Evolutionary conservation across 305 asterid species (phyloP).

Genomic region (Withania somnifera): DNA sequence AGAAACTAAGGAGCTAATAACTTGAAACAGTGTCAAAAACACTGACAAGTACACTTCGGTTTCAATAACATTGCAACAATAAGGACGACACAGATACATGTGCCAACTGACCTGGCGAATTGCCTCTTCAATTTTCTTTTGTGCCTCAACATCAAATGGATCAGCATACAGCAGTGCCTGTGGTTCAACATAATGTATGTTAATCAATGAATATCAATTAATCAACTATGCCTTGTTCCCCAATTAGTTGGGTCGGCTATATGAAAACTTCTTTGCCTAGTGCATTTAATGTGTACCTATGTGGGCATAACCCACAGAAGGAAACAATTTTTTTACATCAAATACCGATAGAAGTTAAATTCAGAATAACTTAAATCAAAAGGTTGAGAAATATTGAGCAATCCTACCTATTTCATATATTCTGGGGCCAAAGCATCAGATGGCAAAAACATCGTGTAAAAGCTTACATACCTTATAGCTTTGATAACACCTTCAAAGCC

Average conservation of each 20-base stretch:
- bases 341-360: not conserved
- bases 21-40: not conserved
- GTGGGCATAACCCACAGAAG: not conserved
- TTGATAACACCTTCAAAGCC: not conserved
- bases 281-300: not conserved
- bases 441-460: not conserved
- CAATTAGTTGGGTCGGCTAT: not conserved
- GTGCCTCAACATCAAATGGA: conserved; percentile 98
- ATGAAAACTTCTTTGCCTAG: not conserved
- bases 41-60: not conserved
- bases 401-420: not conserved
- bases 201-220: not conserved
- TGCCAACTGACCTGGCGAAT: conserved; percentile 66
- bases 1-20: not conserved
- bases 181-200: not conserved
- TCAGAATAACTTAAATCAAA: not conserved
- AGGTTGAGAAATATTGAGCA: not conserved
- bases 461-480: not conserved
- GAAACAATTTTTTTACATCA: not conserved
- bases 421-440: not conserved
- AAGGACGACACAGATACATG: not conserved
- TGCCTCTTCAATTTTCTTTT: conserved; percentile 83
- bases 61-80: not conserved
- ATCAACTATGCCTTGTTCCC: not conserved
- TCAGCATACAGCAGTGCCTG: conserved; percentile 92